Evolutionary conservation across 2,329 filamentous ascomycete genomes (phyloP).

Genomic region (Botryotinia globosa): DNA sequence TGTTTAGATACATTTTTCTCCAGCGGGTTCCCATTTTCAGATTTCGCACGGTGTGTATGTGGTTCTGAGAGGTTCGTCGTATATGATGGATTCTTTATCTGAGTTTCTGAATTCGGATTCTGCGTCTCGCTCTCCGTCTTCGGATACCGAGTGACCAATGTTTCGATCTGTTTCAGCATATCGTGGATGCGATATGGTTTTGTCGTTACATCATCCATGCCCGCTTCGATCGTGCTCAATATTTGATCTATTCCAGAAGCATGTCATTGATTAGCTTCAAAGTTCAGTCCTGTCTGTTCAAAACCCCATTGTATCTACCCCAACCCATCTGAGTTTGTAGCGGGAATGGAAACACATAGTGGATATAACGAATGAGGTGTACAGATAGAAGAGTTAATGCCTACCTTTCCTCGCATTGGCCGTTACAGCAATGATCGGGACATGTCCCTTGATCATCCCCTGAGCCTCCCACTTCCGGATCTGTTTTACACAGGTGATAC

Average conservation of each 20-base stretch:
- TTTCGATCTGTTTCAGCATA: conserved; percentile 31
- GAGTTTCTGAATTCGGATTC: neutral
- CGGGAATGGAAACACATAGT: neutral
- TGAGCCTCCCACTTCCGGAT: conserved; percentile 65
- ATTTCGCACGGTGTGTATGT: neutral
- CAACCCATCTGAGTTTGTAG: neutral
- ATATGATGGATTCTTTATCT: neutral
- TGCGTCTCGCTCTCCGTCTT: neutral
- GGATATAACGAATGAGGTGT: neutral
- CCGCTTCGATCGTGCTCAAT: conserved; percentile 8
- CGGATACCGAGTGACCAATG: conserved; percentile 22
- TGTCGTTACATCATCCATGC: conserved; percentile 35
- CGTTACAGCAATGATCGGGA: conserved; percentile 73
- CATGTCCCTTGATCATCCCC: conserved; percentile 57
- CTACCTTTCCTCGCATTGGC: conserved; percentile 60
- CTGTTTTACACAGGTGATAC: conserved; percentile 65
- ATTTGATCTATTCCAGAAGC: conserved; percentile 58
- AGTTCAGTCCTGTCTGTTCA: neutral
- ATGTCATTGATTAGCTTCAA: neutral
- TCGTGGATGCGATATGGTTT: conserved; percentile 32
- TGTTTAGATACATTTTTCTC: neutral
- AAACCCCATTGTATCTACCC: neutral
- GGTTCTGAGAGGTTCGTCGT: neutral
- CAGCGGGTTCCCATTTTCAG: neutral
- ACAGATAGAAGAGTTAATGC: neutral